Conservation (phyloP, 2,329 filamentous ascomycete genomes). For the Talaromyces sp. region DNA sequence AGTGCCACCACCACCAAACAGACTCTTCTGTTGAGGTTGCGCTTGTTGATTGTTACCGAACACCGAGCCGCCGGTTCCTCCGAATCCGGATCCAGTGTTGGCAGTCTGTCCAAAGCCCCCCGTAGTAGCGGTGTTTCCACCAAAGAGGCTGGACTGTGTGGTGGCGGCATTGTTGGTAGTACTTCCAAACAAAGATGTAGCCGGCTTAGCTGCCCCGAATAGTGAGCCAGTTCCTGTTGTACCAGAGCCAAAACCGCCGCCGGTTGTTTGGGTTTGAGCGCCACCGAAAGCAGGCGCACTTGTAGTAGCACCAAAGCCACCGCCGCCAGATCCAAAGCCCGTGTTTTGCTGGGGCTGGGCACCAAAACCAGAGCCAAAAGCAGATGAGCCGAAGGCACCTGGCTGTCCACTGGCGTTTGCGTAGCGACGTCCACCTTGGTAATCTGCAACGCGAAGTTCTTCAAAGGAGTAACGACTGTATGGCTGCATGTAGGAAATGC, state of each 20-base stretch:
- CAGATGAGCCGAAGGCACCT: slow-evolving; percentile 72
- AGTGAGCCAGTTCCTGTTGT: slow-evolving; percentile 27
- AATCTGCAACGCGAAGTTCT: slow-evolving; percentile 75
- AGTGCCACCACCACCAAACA: slow-evolving; percentile 25
- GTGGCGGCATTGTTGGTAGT: slow-evolving; percentile 23
- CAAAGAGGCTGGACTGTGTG: slow-evolving; percentile 35
- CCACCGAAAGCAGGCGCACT: slow-evolving; percentile 33
- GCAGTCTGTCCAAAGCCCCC: slow-evolving; percentile 25
- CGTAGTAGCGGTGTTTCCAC: slow-evolving; percentile 30
- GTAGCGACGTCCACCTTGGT: slow-evolving; percentile 75
- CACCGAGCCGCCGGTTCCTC: slow-evolving; percentile 27
- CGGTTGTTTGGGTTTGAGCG: slow-evolving; percentile 30
- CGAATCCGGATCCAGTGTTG: slow-evolving; percentile 23
- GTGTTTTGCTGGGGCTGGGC: slow-evolving; percentile 28
- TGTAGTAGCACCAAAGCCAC: slow-evolving; percentile 18
- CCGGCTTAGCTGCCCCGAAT: slow-evolving; percentile 41
- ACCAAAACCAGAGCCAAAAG: slow-evolving; percentile 47
- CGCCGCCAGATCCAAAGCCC: slow-evolving; percentile 39
- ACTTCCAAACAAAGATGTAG: slow-evolving; percentile 31
- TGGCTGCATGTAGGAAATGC: slow-evolving; percentile 42
- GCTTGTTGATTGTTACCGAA: slow-evolving; percentile 37
- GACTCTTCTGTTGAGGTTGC: slow-evolving; percentile 28
- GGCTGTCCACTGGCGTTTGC: slow-evolving; percentile 75
- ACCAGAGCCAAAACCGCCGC: slow-evolving; percentile 31
- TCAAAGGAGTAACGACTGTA: slow-evolving; percentile 83